Conservation (phyloP, 2,329 filamentous ascomycete genomes). For the Emergomyces orientalis region DNA sequence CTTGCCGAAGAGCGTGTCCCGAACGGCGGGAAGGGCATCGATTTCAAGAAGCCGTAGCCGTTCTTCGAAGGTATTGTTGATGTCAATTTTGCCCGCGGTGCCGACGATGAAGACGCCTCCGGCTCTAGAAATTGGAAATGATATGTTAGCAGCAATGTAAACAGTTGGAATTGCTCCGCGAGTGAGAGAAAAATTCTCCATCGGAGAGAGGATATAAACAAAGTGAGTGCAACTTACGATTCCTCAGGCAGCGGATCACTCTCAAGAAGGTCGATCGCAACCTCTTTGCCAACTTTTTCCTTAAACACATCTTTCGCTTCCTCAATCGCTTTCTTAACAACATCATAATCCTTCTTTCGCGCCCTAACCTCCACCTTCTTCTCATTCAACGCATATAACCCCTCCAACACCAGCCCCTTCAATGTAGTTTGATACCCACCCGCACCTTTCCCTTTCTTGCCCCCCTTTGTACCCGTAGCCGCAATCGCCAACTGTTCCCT, state of each 20-base stretch:
- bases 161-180: background rate
- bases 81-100: constrained; percentile 84
- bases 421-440: constrained; percentile 65
- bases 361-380: constrained; percentile 63
- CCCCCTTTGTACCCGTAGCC: constrained; percentile 51
- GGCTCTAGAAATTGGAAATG: constrained; percentile 46
- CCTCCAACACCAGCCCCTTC: constrained; percentile 77
- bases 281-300: constrained; percentile 61
- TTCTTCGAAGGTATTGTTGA: constrained; percentile 97
- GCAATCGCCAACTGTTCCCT: constrained; percentile 59
- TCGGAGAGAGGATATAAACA: background rate
- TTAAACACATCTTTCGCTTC: constrained; percentile 76
- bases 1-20: constrained; percentile 81
- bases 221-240: constrained; percentile 53
- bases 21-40: constrained; percentile 72
- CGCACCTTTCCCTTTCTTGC: constrained; percentile 14
- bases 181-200: background rate
- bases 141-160: constrained; percentile 11
- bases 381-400: constrained; percentile 81
- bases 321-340: constrained; percentile 68
- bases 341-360: constrained; percentile 67
- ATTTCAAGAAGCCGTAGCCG: constrained; percentile 76
- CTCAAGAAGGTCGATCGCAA: constrained; percentile 65
- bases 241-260: constrained; percentile 68
- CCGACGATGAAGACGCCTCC: constrained; percentile 77